Conservation (phyloP, 2,329 filamentous ascomycete species). For the Magnaporthiopsis rhizophila region DNA sequence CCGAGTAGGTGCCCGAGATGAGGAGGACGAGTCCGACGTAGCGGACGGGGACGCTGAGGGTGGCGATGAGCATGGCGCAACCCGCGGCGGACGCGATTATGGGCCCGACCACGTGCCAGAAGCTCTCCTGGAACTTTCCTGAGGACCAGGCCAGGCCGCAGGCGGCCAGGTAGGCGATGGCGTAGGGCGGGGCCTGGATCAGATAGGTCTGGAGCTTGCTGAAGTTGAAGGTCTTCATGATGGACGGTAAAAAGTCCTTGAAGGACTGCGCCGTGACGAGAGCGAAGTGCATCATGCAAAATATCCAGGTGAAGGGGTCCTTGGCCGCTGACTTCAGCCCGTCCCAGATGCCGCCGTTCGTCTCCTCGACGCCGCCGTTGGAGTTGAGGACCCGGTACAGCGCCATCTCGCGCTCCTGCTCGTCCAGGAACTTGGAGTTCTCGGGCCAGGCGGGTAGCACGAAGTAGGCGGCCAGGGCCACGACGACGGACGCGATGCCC, state of each 20-base stretch:
- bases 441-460: slow-evolving; percentile 42
- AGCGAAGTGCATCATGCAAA: slow-evolving; percentile 2
- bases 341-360: slow-evolving; percentile 2
- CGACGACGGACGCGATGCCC: slow-evolving; percentile 48
- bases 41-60: background rate
- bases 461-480: slow-evolving; percentile 45
- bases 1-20: background rate
- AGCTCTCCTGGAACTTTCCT: background rate
- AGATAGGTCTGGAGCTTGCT: slow-evolving; percentile 1
- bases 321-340: slow-evolving; percentile 4
- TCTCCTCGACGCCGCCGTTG: slow-evolving; percentile 5
- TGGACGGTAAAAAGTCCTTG: slow-evolving; percentile 1
- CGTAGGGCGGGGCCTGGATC: slow-evolving; percentile 2
- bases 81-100: background rate
- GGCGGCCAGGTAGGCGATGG: background rate
- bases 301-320: slow-evolving; percentile 5
- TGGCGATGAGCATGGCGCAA: slow-evolving; percentile 2
- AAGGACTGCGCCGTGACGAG: slow-evolving; percentile 3
- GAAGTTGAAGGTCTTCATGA: slow-evolving; percentile 4
- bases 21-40: slow-evolving; percentile 2
- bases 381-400: slow-evolving; percentile 1
- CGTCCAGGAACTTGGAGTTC: slow-evolving; percentile 38
- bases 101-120: slow-evolving; percentile 1
- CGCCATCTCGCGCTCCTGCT: slow-evolving; percentile 49
- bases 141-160: background rate